These are phyloP conservation scores for Pythium coloratum DNA, from an alignment of 352 stramenopile species.

Conservation along the genomic window DNA sequence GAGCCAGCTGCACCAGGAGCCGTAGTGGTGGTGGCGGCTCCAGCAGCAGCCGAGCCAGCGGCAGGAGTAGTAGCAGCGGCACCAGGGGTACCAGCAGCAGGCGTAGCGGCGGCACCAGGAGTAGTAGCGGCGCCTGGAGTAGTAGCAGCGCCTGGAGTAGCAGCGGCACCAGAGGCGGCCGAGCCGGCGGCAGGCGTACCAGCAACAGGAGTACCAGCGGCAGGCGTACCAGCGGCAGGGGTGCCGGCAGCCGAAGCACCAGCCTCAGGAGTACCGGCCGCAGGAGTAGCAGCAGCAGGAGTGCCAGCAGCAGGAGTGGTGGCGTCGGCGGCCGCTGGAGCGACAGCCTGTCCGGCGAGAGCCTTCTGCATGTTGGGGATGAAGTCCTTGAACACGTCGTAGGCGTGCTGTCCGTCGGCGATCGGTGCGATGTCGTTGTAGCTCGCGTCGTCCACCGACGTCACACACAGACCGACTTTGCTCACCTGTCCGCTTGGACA, in stretches of 20 bases:
- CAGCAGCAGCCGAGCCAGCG: background rate
- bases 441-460: slow-evolving; percentile 40
- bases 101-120: background rate
- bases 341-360: slow-evolving; percentile 36
- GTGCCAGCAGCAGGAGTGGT: slow-evolving; percentile 2
- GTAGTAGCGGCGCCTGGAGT: background rate
- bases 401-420: slow-evolving; percentile 50
- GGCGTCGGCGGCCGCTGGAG: slow-evolving; percentile 1
- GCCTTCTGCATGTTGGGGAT: slow-evolving; percentile 52
- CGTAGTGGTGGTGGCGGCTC: too few species aligned
- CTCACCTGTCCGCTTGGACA: slow-evolving; percentile 54
- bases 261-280: background rate
- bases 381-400: slow-evolving; percentile 61
- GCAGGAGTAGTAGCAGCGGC: background rate
- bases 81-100: background rate
- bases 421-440: slow-evolving; percentile 59
- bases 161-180: background rate
- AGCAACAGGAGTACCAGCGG: slow-evolving; percentile 5
- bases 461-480: slow-evolving; percentile 48
- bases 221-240: background rate
- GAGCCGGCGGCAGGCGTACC: background rate
- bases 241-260: background rate
- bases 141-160: slow-evolving; percentile 1
- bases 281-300: background rate
- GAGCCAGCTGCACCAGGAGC: background rate